A percentile compares a stretch with the other conserved stretches of the same genome.
phyloP scores from a whole-genome alignment of 208 protist species.

The Leishmania mexicana region DNA sequence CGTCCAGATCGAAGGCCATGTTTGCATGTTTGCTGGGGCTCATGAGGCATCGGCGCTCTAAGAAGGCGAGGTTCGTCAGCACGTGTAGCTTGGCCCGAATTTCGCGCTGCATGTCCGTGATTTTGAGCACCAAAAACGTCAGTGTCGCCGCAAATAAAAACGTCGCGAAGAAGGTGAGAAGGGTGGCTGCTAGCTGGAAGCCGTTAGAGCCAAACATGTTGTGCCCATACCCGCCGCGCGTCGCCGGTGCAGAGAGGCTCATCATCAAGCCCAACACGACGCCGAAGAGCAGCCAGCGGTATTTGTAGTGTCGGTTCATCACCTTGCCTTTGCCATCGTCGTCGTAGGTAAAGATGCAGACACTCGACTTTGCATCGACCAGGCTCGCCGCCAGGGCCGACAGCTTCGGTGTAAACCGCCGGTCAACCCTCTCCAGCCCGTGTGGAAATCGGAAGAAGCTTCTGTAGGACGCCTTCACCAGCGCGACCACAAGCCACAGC shows the following conservation, averaged over 20 bases:
- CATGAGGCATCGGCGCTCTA: constrained; percentile 66
- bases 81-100: constrained; percentile 67
- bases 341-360: constrained; percentile 82
- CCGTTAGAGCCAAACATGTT: constrained; percentile 44
- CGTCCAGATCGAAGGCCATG: constrained; percentile 63
- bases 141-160: constrained; percentile 58
- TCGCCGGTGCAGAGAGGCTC: constrained; percentile 58
- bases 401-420: constrained; percentile 61
- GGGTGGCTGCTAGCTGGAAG: constrained; percentile 40
- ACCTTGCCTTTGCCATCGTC: constrained; percentile 72
- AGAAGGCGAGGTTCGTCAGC: constrained; percentile 66
- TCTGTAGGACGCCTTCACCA: constrained; percentile 59
- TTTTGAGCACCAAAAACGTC: constrained; percentile 64
- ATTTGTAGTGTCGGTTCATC: constrained; percentile 68
- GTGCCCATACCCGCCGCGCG: constrained; percentile 52
- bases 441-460: constrained; percentile 70
- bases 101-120: constrained; percentile 86
- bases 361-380: constrained; percentile 60
- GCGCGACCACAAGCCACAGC: constrained; percentile 55
- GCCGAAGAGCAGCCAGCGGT: constrained; percentile 56
- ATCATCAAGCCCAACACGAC: constrained; percentile 53
- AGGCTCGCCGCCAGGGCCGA: constrained; percentile 70
- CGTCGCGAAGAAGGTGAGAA: constrained; percentile 57
- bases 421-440: constrained; percentile 69
- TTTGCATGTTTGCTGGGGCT: constrained; percentile 50